A percentile compares a stretch with the other conserved stretches of the same genome.
These are phyloP conservation scores for Vinca minor DNA, from an alignment of 257 asterid genomes.

Conservation along the genomic window DNA sequence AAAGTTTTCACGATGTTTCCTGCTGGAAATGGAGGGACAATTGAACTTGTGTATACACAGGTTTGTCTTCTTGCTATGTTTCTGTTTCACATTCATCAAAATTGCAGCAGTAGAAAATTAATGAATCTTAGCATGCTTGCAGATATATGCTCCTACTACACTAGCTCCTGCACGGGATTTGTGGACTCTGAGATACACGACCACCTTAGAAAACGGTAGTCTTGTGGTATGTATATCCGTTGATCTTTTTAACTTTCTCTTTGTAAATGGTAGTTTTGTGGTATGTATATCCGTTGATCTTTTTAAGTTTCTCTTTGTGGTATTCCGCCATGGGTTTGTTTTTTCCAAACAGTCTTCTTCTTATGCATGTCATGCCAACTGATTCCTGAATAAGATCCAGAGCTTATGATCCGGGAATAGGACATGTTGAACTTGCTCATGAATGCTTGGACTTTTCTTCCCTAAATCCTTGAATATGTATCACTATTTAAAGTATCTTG, in stretches of 20 bases:
- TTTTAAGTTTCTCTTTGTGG: constrained; percentile 45
- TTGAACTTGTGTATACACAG: constrained; percentile 86
- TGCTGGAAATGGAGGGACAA: constrained; percentile 90
- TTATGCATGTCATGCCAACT: not conserved
- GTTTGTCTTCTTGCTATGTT: constrained; percentile 23
- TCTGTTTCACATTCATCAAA: not conserved
- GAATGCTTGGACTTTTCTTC: not conserved
- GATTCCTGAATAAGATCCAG: constrained; percentile 3
- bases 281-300: constrained; percentile 34
- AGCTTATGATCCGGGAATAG: not conserved
- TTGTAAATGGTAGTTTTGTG: constrained; percentile 91
- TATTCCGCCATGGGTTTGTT: no score
- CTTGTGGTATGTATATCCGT: constrained; percentile 59
- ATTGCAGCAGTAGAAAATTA: not conserved
- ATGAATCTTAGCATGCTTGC: constrained; percentile 19
- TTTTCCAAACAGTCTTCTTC: not conserved
- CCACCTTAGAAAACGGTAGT: constrained; percentile 86
- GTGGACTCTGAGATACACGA: constrained; percentile 96
- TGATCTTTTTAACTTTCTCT: constrained; percentile 3
- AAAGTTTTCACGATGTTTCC: constrained; percentile 88
- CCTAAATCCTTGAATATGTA: not conserved
- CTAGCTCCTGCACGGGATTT: constrained; percentile 96
- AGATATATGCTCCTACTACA: constrained; percentile 92
- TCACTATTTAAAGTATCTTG: not conserved
- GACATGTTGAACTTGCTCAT: not conserved